Conservation (phyloP, 805 yeast genomes). For the Lipomyces lipofer region DNA sequence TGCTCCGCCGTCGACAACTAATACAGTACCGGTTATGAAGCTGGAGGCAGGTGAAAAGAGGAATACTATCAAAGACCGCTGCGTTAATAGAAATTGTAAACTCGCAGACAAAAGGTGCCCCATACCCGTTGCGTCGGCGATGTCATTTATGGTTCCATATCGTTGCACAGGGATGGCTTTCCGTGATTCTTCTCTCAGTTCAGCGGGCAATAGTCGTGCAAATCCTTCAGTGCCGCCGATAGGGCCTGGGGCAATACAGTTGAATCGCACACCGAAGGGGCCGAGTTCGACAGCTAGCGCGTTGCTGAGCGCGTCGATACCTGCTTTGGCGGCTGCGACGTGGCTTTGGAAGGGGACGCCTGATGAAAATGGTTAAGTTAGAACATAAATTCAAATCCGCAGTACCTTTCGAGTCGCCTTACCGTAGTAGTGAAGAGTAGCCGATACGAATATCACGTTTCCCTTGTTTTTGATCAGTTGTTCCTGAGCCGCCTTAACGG, state of each 20-base stretch:
- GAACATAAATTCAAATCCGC: too few species aligned
- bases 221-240: constrained; percentile 87
- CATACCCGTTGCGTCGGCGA: constrained; percentile 72
- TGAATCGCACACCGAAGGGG: constrained; percentile 79
- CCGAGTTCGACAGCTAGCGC: constrained; percentile 90
- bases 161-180: constrained; percentile 54
- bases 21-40: constrained; percentile 73
- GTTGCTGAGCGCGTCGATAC: constrained; percentile 82
- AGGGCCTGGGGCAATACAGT: constrained; percentile 79
- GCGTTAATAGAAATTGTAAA: neutral
- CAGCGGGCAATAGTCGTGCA: constrained; percentile 55
- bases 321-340: constrained; percentile 95
- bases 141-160: constrained; percentile 67
- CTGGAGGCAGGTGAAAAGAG: constrained; percentile 80
- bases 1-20: constrained; percentile 85
- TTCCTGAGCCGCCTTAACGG: constrained; percentile 76
- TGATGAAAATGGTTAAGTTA: constrained; percentile 41
- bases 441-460: constrained; percentile 67
- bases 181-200: constrained; percentile 45
- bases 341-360: constrained; percentile 74
- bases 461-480: constrained; percentile 70
- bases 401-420: too few species aligned
- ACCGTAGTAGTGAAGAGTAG: constrained; percentile 88
- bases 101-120: too few species aligned
- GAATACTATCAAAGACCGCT: constrained; percentile 45